Evolutionary conservation across 2,329 filamentous ascomycete species (phyloP).

Genomic region (Dothideomycetidae sp.): DNA sequence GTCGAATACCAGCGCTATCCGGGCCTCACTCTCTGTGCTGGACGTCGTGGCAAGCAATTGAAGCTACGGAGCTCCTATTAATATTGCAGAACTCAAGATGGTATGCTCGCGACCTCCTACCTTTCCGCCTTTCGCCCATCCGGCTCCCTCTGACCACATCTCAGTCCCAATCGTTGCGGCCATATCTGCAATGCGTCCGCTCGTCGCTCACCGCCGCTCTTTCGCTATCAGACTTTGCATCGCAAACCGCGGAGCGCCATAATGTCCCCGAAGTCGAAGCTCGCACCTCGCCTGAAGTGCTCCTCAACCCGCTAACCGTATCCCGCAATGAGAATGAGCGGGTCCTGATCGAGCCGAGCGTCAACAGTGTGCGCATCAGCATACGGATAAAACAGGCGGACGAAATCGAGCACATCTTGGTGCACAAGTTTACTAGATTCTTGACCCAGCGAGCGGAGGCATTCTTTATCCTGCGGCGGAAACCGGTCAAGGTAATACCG

Average conservation of each 20-base stretch:
- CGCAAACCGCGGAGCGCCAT: constrained; percentile 88
- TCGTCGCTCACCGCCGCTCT: constrained; percentile 88
- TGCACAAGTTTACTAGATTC: constrained; percentile 97
- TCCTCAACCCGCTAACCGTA: constrained; percentile 80
- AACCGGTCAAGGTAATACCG: constrained; percentile 66
- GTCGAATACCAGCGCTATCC: no score
- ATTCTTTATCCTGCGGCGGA: constrained; percentile 90
- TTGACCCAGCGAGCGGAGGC: constrained; percentile 90
- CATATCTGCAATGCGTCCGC: constrained; percentile 91
- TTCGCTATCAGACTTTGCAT: constrained; percentile 91
- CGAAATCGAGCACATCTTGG: constrained; percentile 94
- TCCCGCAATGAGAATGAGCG: constrained; percentile 95
- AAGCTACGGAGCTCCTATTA: no score
- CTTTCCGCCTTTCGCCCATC: no score
- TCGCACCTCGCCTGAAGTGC: constrained; percentile 78
- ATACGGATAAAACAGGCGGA: constrained; percentile 99
- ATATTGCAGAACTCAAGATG: no score
- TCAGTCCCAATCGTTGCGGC: constrained; percentile 92
- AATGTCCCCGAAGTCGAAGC: constrained; percentile 98
- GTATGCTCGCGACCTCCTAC: no score
- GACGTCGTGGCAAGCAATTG: no score
- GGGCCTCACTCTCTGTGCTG: no score
- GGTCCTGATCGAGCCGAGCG: constrained; percentile 87
- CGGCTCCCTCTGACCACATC: constrained; percentile 1
- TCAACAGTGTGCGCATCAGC: constrained; percentile 94